These are phyloP conservation scores for Fraxinus greggii DNA, from an alignment of 305 asterid species.

Conservation along the genomic window DNA sequence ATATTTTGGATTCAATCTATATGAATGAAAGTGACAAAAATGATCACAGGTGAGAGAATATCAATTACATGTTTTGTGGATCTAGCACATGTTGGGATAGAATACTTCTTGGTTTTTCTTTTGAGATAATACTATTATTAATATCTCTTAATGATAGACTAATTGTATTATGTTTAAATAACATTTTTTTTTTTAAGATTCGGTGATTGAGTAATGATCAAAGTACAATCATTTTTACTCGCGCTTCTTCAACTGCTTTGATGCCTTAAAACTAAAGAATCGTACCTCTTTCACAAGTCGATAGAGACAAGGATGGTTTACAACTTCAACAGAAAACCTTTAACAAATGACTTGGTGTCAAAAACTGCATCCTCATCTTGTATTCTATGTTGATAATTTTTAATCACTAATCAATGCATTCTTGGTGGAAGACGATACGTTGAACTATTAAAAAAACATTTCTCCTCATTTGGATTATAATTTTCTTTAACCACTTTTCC, in stretches of 20 bases:
- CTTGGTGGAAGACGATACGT: too few relatives aligned
- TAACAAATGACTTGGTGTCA: background rate
- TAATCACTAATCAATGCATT: too few relatives aligned
- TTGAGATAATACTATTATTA: background rate
- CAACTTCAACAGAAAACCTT: background rate
- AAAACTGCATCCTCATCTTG: background rate
- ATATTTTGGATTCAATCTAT: background rate
- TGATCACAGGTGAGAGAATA: background rate
- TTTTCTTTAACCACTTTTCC: too few relatives aligned
- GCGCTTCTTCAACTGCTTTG: too few relatives aligned
- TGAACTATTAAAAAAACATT: background rate
- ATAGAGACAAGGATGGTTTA: background rate
- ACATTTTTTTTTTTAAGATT: too few relatives aligned
- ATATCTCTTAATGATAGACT: too few relatives aligned
- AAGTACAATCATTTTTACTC: background rate
- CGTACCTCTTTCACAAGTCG: background rate
- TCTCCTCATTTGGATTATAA: too few relatives aligned
- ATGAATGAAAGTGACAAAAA: background rate
- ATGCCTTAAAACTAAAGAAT: background rate
- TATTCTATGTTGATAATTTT: too few relatives aligned
- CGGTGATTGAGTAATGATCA: too few relatives aligned
- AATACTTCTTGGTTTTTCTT: background rate
- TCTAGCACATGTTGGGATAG: constrained; percentile 17
- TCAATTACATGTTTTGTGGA: constrained; percentile 17
- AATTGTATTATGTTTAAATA: too few relatives aligned